phyloP scores from a whole-genome alignment of 2,329 filamentous ascomycete genomes.

The Ophiognomonia clavigignenti-juglandacearum region DNA sequence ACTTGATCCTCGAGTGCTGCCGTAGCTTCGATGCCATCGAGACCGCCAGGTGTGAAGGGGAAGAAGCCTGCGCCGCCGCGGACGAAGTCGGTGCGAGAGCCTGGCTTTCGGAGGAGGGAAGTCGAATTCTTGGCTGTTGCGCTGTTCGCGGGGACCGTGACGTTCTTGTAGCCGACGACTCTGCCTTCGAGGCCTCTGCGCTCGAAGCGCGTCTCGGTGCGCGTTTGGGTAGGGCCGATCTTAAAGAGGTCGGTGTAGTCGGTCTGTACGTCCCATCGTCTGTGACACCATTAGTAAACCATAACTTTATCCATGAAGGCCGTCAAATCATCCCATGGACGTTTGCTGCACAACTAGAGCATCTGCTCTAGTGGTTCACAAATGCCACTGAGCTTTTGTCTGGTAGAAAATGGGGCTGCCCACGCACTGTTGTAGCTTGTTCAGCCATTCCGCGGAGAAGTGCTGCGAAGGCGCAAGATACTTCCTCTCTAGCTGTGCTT shows the following conservation, averaged over 20 bases:
- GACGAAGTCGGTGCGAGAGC: constrained; percentile 83
- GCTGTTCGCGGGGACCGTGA: constrained; percentile 84
- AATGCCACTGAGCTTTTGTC: too few species aligned
- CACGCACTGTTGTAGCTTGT: constrained; percentile 71
- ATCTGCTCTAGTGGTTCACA: too few species aligned
- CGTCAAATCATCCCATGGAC: too few species aligned
- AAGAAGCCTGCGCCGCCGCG: constrained; percentile 90
- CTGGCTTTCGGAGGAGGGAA: constrained; percentile 80
- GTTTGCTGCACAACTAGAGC: too few species aligned
- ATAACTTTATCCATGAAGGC: background rate
- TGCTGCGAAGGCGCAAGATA: constrained; percentile 74
- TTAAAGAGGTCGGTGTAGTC: constrained; percentile 83
- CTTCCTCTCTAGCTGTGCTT: constrained; percentile 66
- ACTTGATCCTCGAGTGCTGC: constrained; percentile 78
- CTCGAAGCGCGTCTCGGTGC: constrained; percentile 90
- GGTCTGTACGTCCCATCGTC: constrained; percentile 72
- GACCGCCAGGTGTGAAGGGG: constrained; percentile 84
- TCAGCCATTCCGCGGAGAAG: constrained; percentile 84
- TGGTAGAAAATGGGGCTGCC: too few species aligned
- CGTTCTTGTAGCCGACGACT: constrained; percentile 90
- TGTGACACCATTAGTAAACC: constrained; percentile 14
- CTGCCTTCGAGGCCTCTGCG: constrained; percentile 87
- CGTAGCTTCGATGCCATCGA: constrained; percentile 81
- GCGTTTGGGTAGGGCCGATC: constrained; percentile 83
- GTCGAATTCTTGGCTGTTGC: constrained; percentile 95